Base-by-base conservation (phyloP, 371 early-diverging fungal species). In the Syncephalastrum sp. region DNA sequence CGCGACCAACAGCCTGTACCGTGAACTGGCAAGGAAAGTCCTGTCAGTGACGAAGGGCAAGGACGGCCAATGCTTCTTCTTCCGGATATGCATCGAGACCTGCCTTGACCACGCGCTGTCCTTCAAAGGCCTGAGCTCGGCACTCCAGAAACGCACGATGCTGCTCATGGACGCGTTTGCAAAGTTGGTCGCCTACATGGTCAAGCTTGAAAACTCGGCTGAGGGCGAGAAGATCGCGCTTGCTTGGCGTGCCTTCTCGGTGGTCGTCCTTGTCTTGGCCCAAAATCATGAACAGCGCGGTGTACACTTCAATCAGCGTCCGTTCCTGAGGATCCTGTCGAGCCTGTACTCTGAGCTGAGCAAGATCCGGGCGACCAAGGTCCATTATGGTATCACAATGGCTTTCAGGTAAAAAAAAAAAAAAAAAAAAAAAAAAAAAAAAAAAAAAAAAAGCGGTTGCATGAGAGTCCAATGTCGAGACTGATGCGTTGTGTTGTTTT, bases 301-400 rank as follows among this genome's bases (percentile, higher is more conserved):
- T 2, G 73, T 77, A n/a, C 70, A 82, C 27, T 97, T 97, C 74
- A 90, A 92, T 64, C 97, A 96, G 70, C 85, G 90, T 57, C 94
- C 95, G 0, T 95, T 91, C 72, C 86, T 94, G 66, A 86, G 97
- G 15, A 72, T 98, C 43, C 79, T 97, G 53, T 84, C 93, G 15
- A 85, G 87, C 4, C 69, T 96, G 12, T 75, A 96, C 57, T 81
- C 85, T 45, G 94, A 96, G 61, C 67, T 94, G 42, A 83, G 87
- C 66, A 63, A 79, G 43, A 76, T 79, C 41, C 84, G 84, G 63
- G 73, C 38, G 17, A 50, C 27, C 16, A 50, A 12, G 0, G 57
- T 61, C 23, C 24, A 61, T 50, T 47, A 50, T 1, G 59, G 62
- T n/a, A 59, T 76, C 24, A 53, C 73, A n/a, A 50, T 53, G 23